A percentile compares a stretch with the other conserved stretches of the same genome.
These are phyloP conservation scores for Mycena sanguinolenta DNA, from an alignment of 768 basidiomycete genomes.

Conservation along the genomic window DNA sequence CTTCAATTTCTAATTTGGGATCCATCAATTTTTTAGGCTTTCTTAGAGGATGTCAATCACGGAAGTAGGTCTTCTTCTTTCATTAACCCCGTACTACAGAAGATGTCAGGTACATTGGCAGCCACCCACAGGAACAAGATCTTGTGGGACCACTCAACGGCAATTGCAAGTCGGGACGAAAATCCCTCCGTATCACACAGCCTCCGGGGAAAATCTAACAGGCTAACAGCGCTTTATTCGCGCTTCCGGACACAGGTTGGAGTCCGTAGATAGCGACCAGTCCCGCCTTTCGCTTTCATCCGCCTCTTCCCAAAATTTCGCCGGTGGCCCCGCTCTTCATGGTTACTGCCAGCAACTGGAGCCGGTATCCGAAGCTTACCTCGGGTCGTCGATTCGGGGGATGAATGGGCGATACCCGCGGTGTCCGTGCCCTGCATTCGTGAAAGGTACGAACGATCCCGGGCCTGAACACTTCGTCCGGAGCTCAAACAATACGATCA, in stretches of 20 bases:
- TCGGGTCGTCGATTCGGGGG: not conserved
- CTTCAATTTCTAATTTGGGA: not conserved
- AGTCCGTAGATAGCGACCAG: conserved; percentile 16
- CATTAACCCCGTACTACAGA: conserved; percentile 17
- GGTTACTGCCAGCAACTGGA: conserved; percentile 20
- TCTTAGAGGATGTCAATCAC: not conserved
- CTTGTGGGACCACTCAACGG: not conserved
- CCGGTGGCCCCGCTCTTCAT: not conserved
- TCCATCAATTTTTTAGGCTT: not conserved
- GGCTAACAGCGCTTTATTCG: not conserved
- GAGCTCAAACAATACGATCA: not conserved
- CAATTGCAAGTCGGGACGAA: conserved; percentile 13
- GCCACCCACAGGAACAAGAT: conserved; percentile 11
- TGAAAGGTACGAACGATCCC: not conserved
- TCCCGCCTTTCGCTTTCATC: conserved; percentile 11
- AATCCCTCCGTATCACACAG: conserved; percentile 27
- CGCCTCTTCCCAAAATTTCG: not conserved
- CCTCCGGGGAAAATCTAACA: not conserved
- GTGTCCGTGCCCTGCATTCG: not conserved
- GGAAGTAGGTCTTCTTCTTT: not conserved
- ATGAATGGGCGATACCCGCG: not conserved
- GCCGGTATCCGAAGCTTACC: not conserved
- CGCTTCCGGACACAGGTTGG: conserved; percentile 10
- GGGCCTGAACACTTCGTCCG: not conserved
- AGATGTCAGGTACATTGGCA: conserved; percentile 3